Evolutionary conservation across 257 asterid species (phyloP), one percentile per base, ranked within the genome.

Genomic region (Cinchona pubescens): DNA sequence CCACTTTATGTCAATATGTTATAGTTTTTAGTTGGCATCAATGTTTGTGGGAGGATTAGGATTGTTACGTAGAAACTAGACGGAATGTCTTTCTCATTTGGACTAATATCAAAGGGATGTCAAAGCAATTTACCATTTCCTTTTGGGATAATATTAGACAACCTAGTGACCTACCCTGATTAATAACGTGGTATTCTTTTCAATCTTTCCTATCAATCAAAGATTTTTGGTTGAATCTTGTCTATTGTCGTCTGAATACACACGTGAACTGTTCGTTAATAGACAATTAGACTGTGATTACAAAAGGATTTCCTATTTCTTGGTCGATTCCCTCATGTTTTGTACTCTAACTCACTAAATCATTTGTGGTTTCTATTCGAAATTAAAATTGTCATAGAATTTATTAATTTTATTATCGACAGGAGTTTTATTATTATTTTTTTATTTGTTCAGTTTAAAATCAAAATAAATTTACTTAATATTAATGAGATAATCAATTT

Each of bases 231-330:
- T 38, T 7, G 45, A 58, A 25, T 27, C 30, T 23, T 59, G 68
- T 73, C 43, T 9, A 58, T 73, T 73, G 14, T 59, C 42, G 45
- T 32, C 43, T 73, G 45, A 49, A 73, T 30, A 16, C 42, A 60
- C 30, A 59, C 59, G 59, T 59, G 69, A 58, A 27, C 6, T 72
- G 67, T 73, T 42, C 34, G 45, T 25, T 58, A 73, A 43, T 38
- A 1, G 27, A 58, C 34, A 27, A 7, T 27, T 38, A 1, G 27
- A 58, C 34, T 42, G 14, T 27, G 32, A 42, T 73, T 73, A 11
- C 18, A 34, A n/a, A n/a, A 21, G 67, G 40, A 38, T 55, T 37
- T 56, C 2, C 23, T 69, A 0, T 14, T 72, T 38, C 35, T 34
- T 38, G 25, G 7, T 72, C 58, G 23, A 72, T 56, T 56, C 25